Evolutionary conservation across 2,329 filamentous ascomycete genomes (phyloP).

Genomic region (Botryotinia globosa): DNA sequence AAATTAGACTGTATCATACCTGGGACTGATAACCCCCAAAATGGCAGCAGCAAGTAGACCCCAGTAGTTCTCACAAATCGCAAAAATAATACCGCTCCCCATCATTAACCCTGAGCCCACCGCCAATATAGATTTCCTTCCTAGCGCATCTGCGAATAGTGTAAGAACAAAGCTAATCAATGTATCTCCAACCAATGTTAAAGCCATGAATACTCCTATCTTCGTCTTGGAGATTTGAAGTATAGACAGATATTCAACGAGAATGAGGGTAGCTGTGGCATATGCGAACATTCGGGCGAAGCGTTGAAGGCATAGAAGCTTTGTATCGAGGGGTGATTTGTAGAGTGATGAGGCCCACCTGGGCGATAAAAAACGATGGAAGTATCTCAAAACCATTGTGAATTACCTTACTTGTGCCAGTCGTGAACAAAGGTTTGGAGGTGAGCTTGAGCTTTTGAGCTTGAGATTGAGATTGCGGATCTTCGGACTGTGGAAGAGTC

Average conservation of each 20-base stretch:
- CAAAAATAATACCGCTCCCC: slow-evolving; percentile 55
- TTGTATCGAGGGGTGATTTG: slow-evolving; percentile 48
- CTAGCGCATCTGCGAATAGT: slow-evolving; percentile 55
- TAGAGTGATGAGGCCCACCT: slow-evolving; percentile 47
- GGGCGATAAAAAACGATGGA: slow-evolving; percentile 35
- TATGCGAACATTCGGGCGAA: slow-evolving; percentile 64
- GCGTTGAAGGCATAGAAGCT: slow-evolving; percentile 56
- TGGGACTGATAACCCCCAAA: slow-evolving; percentile 60
- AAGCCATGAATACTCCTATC: slow-evolving; percentile 63
- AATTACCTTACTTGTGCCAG: background rate
- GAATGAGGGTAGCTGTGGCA: slow-evolving; percentile 55
- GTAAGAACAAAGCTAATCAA: slow-evolving; percentile 58
- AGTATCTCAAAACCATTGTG: slow-evolving; percentile 29
- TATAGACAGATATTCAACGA: slow-evolving; percentile 54
- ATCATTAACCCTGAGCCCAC: slow-evolving; percentile 55
- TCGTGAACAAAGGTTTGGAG: background rate
- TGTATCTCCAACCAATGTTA: slow-evolving; percentile 60
- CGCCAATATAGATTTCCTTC: slow-evolving; percentile 52
- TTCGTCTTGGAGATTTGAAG: slow-evolving; percentile 50
- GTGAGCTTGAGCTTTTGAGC: background rate
- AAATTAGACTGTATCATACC: slow-evolving; percentile 34
- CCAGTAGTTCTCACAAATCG: slow-evolving; percentile 53
- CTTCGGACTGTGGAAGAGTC: slow-evolving; percentile 1
- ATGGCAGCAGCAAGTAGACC: slow-evolving; percentile 55
- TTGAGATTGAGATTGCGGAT: background rate